A percentile compares a stretch with the other conserved stretches of the same genome.
Evolutionary conservation across 2,329 filamentous ascomycete species (phyloP).

Genomic region (Trichoderma breve): DNA sequence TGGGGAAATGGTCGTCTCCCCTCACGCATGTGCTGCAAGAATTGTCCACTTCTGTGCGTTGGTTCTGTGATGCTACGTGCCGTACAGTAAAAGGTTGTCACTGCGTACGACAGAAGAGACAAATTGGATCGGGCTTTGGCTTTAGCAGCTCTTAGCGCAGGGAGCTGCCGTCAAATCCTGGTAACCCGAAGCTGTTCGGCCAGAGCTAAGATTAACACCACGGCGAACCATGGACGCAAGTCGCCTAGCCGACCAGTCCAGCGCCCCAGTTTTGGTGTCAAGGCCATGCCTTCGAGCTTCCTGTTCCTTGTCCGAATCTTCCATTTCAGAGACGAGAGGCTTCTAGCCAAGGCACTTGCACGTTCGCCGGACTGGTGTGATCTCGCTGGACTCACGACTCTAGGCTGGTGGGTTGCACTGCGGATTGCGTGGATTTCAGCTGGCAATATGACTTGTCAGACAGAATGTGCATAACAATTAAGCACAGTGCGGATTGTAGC

Average conservation of each 20-base stretch:
- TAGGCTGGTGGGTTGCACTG: not conserved
- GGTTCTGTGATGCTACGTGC: not conserved
- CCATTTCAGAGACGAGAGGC: not conserved
- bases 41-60: not conserved
- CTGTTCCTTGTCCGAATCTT: not conserved
- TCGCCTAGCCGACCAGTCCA: not conserved
- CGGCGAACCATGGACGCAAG: conserved; percentile 1
- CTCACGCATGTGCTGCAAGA: not conserved
- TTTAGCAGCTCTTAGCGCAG: conserved; percentile 11
- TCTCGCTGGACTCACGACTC: not conserved
- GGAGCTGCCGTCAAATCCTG: conserved; percentile 11
- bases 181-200: not conserved
- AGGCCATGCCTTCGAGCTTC: not conserved
- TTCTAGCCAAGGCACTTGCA: not conserved
- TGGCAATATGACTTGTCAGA: not conserved
- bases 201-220: conserved; percentile 4
- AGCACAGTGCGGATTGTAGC: not conserved
- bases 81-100: not conserved
- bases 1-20: not conserved
- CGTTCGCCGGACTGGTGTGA: not conserved
- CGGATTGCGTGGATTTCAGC: not conserved
- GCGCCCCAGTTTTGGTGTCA: not conserved
- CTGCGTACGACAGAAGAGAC: not conserved
- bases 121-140: not conserved
- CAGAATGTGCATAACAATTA: not conserved